Evolutionary conservation across 164 flowering plant species (phyloP), one percentile per base, ranked within the genome.

Genomic region (Stephania japonica): DNA sequence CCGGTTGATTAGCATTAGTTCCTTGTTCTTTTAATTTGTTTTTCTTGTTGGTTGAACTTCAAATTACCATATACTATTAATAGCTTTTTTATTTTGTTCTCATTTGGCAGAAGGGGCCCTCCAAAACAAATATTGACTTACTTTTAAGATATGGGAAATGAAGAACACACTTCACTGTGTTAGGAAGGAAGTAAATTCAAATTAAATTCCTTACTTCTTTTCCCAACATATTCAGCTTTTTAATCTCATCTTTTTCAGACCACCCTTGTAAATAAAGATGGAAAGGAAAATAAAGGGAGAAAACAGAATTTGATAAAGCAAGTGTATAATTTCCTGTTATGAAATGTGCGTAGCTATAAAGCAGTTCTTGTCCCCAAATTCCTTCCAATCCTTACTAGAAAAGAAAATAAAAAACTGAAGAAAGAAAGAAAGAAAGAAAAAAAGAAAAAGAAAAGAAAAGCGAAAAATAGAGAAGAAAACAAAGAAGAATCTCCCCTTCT

Each of bases 141-240:
- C 72, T 78, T 80, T 59, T n/a, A n/a, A 59, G 64, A 59, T 18
- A 19, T n/a, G 73, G 53, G 77, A 80, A 77, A 76, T 71, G 75
- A 75, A 75, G 76, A 85, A 77, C 80, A 86, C 91, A 82, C 83
- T 81, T 82, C 47, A 62, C 64, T 71, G 69, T 69, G 77, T 80
- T 82, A 69, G 79, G 63, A 83, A 69, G 79, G 63, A 64, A 76
- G 69, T 18, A 13, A 68, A 67, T 81, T 68, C 77, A 72, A 78
- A 79, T 84, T 76, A 76, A 66, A 72, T 26, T 72, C 79, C 80
- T 81, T 79, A 75, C 64, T 81, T 67, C 59, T 42, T 24, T 73
- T 49, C 68, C 43, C 69, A 76, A 70, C 69, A 47, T 77, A 59
- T 71, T 71, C 75, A 38, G 62, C 70, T 79, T 74, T 78, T 79